phyloP scores from a whole-genome alignment of 768 basidiomycete genomes.

The Boletus patriciae region DNA sequence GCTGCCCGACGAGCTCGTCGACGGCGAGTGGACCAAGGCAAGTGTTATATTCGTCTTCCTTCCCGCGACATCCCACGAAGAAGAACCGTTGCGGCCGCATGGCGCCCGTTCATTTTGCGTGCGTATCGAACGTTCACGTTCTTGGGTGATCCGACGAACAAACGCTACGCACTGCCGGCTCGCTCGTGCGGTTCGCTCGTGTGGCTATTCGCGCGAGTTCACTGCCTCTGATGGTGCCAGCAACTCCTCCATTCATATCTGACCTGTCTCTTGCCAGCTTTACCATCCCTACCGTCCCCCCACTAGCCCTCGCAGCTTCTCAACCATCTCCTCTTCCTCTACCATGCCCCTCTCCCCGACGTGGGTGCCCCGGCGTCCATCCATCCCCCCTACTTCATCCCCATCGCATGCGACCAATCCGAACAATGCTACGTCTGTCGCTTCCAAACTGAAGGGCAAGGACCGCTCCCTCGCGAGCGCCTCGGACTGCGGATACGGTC shows the following conservation, averaged over 20 bases:
- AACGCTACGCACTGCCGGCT: background rate
- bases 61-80: slow-evolving; percentile 9
- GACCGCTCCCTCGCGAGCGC: slow-evolving; percentile 13
- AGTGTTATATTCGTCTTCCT: background rate
- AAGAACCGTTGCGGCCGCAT: background rate
- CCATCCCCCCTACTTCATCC: slow-evolving; percentile 8
- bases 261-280: slow-evolving; percentile 13
- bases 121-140: background rate
- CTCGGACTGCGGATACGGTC: slow-evolving; percentile 10
- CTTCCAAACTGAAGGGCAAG: slow-evolving; percentile 16
- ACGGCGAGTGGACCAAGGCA: slow-evolving; percentile 27
- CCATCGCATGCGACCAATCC: background rate
- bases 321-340: background rate
- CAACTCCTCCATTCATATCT: background rate
- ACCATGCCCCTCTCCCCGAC: slow-evolving; percentile 20
- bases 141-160: slow-evolving; percentile 6
- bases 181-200: slow-evolving; percentile 1
- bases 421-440: background rate
- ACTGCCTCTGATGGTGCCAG: slow-evolving; percentile 24
- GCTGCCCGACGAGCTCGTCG: slow-evolving; percentile 10
- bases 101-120: slow-evolving; percentile 1
- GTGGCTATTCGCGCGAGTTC: slow-evolving; percentile 17
- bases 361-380: slow-evolving; percentile 25
- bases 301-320: background rate
- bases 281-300: slow-evolving; percentile 4